A percentile compares a stretch with the other conserved stretches of the same genome.
phyloP scores from a whole-genome alignment of 108 stramenopile species.

The Aurantiochytrium sp. region DNA sequence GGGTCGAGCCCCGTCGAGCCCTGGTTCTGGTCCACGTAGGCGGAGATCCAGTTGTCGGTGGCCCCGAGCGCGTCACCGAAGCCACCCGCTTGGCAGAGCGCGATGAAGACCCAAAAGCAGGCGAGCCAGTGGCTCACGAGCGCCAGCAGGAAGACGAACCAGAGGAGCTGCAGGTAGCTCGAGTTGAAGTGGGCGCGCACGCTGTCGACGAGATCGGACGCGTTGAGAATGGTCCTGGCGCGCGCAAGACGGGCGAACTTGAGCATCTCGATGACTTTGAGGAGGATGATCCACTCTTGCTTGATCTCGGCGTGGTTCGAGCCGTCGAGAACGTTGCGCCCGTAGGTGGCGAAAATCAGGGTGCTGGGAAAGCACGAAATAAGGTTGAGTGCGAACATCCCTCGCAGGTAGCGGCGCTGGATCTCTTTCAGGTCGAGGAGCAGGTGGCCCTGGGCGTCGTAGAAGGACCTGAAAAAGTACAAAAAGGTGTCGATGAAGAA shows the following conservation, averaged over 20 bases:
- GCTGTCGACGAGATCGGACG: neutral
- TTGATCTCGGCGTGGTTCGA: neutral
- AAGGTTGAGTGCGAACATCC: conserved; percentile 49
- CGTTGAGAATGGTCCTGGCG: neutral
- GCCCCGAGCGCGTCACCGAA: conserved; percentile 33
- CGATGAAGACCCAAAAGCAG: conserved; percentile 43
- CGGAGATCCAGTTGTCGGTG: conserved; percentile 47
- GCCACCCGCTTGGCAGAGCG: conserved; percentile 41
- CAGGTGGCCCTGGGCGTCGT: conserved; percentile 34
- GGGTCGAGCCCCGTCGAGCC: conserved; percentile 50
- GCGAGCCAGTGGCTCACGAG: conserved; percentile 35
- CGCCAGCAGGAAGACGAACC: neutral
- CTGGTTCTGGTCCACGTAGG: conserved; percentile 39
- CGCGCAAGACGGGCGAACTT: conserved; percentile 38
- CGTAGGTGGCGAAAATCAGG: neutral
- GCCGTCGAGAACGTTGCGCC: neutral
- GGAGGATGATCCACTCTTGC: neutral
- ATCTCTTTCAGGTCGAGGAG: conserved; percentile 43
- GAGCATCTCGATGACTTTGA: conserved; percentile 29
- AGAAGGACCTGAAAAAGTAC: conserved; percentile 50
- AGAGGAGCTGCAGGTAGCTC: conserved; percentile 24
- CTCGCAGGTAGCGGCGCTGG: conserved; percentile 35
- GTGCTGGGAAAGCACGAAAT: conserved; percentile 44
- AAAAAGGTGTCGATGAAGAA: conserved; percentile 59
- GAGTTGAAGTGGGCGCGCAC: neutral